These are phyloP conservation scores for Sarcocystis neurona DNA, from an alignment of 169 alveolate species.

Conservation along the genomic window DNA sequence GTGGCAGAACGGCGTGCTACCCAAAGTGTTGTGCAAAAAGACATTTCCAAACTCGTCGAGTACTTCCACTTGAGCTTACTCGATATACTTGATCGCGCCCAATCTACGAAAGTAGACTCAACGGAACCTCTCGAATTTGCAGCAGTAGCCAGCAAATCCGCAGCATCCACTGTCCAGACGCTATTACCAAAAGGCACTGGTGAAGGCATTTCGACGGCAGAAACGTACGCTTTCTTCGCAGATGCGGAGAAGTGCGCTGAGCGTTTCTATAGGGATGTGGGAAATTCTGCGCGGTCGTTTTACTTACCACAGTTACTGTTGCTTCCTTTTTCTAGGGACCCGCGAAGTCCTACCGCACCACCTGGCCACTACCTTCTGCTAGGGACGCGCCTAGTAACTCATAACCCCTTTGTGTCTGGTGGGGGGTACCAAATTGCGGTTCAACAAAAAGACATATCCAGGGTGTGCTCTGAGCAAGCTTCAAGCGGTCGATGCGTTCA, in stretches of 20 bases:
- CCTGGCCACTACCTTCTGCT: background rate
- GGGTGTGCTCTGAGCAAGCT: background rate
- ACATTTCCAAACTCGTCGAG: constrained; percentile 32
- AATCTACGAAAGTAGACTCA: background rate
- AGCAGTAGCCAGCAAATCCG: background rate
- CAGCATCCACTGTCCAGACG: background rate
- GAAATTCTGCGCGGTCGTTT: background rate
- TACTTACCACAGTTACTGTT: background rate
- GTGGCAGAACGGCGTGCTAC: constrained; percentile 7
- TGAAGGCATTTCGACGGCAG: background rate
- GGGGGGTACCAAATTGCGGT: constrained; percentile 28
- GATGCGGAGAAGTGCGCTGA: background rate
- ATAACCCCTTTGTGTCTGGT: constrained; percentile 27
- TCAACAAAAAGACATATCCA: background rate
- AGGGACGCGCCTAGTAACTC: background rate
- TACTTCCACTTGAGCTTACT: constrained; percentile 1
- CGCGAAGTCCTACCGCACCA: no score
- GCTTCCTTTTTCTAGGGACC: background rate
- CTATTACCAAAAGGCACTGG: background rate
- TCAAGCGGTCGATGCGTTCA: constrained; percentile 17
- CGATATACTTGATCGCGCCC: background rate
- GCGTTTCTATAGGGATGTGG: constrained; percentile 27
- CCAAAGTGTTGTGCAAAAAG: background rate
- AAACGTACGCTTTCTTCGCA: background rate
- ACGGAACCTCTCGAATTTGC: no score